Conservation (phyloP, 805 yeast genomes). For the Yueomyces sinensis region DNA sequence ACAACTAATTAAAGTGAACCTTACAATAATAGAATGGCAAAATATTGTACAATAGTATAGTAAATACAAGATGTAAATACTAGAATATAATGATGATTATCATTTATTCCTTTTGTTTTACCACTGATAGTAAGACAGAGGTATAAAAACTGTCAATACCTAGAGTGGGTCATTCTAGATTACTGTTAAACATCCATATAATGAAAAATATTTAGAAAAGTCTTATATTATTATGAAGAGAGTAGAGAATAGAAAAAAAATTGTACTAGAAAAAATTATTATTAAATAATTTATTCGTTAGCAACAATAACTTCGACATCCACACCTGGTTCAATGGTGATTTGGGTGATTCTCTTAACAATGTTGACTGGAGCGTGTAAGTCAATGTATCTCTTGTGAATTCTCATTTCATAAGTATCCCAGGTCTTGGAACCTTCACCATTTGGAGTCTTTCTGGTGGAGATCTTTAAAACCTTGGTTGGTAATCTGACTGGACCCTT, state of each 20-base stretch:
- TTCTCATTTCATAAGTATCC: constrained; percentile 99
- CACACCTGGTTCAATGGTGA: constrained; percentile 99
- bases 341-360: constrained; percentile 92
- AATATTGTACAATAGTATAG: too few relatives aligned
- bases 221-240: background rate
- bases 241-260: background rate
- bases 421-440: constrained; percentile 99
- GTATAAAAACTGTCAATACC: constrained; percentile 26
- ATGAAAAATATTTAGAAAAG: background rate
- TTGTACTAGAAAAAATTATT: too few relatives aligned
- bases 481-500: constrained; percentile 99
- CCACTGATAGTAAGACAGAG: constrained; percentile 30
- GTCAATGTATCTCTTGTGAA: constrained; percentile 99
- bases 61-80: too few relatives aligned
- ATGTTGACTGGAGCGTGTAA: constrained; percentile 89
- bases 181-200: background rate
- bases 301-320: constrained; percentile 92
- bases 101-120: too few relatives aligned
- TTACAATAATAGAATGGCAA: too few relatives aligned
- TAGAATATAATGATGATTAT: too few relatives aligned
- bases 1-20: too few relatives aligned
- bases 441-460: constrained; percentile 99
- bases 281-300: constrained; percentile 4
- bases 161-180: constrained; percentile 22
- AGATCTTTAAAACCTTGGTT: constrained; percentile 93